Percentiles rank a stretch among this genome's conserved stretches.
phyloP scores from a whole-genome alignment of 805 yeast genomes.

The Starmerella kuoi region DNA sequence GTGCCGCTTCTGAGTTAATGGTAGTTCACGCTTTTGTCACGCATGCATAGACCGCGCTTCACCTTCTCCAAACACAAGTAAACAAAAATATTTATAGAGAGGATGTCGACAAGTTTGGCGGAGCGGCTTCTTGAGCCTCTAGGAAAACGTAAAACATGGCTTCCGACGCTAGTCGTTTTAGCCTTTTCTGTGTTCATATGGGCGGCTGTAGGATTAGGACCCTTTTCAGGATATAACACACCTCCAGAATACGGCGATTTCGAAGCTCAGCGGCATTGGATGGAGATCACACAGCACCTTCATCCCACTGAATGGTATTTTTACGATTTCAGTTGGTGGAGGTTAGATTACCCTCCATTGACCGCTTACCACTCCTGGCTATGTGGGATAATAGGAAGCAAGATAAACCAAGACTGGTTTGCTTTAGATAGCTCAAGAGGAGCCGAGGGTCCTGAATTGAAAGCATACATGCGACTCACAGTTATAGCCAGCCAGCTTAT shows the following conservation, averaged over 20 bases:
- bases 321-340: constrained; percentile 88
- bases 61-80: too few species aligned
- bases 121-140: constrained; percentile 13
- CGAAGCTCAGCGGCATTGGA: constrained; percentile 97
- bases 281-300: constrained; percentile 72
- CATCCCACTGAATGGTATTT: constrained; percentile 76
- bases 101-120: too few species aligned
- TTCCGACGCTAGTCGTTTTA: constrained; percentile 53
- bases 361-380: constrained; percentile 88
- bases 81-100: too few species aligned
- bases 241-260: constrained; percentile 90
- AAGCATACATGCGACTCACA: constrained; percentile 74
- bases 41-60: too few species aligned
- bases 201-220: constrained; percentile 78
- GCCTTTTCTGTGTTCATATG: constrained; percentile 59
- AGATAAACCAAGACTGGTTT: constrained; percentile 64
- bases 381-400: constrained; percentile 55
- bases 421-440: constrained; percentile 64
- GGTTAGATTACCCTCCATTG: constrained; percentile 91
- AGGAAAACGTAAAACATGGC: constrained; percentile 52
- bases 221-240: constrained; percentile 59
- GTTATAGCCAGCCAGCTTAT: constrained; percentile 64
- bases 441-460: constrained; percentile 49
- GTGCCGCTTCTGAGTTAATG: too few species aligned
- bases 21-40: too few species aligned